These are phyloP conservation scores for Salvia splendens DNA, from an alignment of 257 asterid species.

Conservation along the genomic window DNA sequence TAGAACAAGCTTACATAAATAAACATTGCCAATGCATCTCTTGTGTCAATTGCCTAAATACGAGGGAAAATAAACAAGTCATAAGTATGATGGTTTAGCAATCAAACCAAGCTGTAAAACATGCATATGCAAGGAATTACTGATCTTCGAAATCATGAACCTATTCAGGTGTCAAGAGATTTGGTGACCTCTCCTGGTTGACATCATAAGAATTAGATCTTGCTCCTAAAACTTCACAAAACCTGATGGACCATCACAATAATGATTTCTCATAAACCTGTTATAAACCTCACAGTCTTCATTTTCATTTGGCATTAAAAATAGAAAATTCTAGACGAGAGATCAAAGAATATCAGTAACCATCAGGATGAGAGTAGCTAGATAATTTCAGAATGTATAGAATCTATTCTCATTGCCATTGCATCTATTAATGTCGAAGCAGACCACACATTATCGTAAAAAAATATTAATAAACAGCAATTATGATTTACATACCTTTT, in stretches of 20 bases:
- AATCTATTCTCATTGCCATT: slow-evolving; percentile 51
- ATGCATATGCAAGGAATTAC: slow-evolving; percentile 4
- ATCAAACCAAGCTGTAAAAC: slow-evolving; percentile 9
- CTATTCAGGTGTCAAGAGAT: slow-evolving; percentile 57
- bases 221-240: slow-evolving; percentile 52
- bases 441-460: slow-evolving; percentile 25
- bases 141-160: slow-evolving; percentile 31
- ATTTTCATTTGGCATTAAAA: too few relatives aligned
- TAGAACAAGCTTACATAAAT: slow-evolving; percentile 80
- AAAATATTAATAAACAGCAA: background rate
- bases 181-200: slow-evolving; percentile 61
- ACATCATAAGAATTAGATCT: slow-evolving; percentile 69
- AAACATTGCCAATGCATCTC: slow-evolving; percentile 80
- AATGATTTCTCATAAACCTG: too few relatives aligned
- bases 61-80: slow-evolving; percentile 17
- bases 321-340: too few relatives aligned
- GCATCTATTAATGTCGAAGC: slow-evolving; percentile 46
- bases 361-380: slow-evolving; percentile 64
- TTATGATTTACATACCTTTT: too few relatives aligned
- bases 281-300: too few relatives aligned
- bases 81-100: slow-evolving; percentile 28
- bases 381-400: slow-evolving; percentile 53
- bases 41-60: too few relatives aligned
- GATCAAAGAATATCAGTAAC: too few relatives aligned
- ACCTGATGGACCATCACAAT: slow-evolving; percentile 41